Percentiles rank a stretch among this genome's conserved stretches.
Evolutionary conservation across 2,329 filamentous ascomycete genomes (phyloP).

Genomic region (Leptographium lundbergii): DNA sequence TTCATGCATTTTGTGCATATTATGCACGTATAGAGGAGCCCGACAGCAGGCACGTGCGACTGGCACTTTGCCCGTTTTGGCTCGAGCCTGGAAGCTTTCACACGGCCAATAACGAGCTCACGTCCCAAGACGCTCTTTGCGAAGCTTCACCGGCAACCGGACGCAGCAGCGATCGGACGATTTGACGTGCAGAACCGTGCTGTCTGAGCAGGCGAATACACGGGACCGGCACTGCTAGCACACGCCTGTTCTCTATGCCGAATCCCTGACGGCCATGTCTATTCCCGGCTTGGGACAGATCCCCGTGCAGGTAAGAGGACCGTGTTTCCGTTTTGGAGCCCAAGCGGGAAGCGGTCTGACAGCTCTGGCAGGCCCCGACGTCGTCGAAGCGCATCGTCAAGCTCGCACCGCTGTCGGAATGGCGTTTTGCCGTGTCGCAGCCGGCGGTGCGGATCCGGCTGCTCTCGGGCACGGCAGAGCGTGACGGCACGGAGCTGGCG

Average conservation of each 20-base stretch:
- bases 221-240: background rate
- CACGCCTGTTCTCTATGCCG: background rate
- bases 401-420: constrained; percentile 58
- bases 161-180: background rate
- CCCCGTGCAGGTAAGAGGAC: constrained; percentile 38
- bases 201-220: background rate
- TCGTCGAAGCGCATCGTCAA: constrained; percentile 32
- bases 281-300: constrained; percentile 63
- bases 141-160: background rate
- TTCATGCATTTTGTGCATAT: background rate
- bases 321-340: background rate
- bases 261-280: constrained; percentile 38
- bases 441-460: constrained; percentile 43
- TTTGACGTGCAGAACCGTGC: too few relatives aligned
- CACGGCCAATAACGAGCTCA: background rate
- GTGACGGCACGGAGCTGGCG: constrained; percentile 90
- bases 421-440: constrained; percentile 61
- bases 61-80: background rate
- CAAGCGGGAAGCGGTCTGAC: background rate
- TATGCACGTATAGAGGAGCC: background rate
- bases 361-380: constrained; percentile 18
- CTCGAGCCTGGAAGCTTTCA: background rate
- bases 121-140: background rate
- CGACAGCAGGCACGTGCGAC: background rate
- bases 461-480: constrained; percentile 71